Percentiles rank a stretch among this genome's conserved stretches.
Evolutionary conservation across 805 yeast genomes (phyloP).

Genomic region (Pichia exigua): DNA sequence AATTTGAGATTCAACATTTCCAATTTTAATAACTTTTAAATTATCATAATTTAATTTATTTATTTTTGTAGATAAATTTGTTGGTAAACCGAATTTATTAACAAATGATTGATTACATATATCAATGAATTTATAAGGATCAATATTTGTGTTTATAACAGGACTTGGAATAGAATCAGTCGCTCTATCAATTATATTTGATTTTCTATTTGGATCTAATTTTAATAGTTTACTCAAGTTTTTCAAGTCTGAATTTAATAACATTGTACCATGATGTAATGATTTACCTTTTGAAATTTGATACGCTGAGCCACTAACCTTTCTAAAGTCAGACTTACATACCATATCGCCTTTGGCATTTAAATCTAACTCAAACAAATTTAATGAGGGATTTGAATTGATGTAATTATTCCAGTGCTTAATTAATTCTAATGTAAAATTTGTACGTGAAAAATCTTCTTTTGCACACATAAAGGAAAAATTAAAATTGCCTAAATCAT

Average conservation of each 20-base stretch:
- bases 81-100: constrained; percentile 24
- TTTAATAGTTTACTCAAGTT: constrained; percentile 52
- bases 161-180: constrained; percentile 76
- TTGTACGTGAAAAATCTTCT: constrained; percentile 48
- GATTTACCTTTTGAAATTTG: constrained; percentile 75
- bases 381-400: background rate
- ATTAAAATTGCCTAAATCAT: constrained; percentile 83
- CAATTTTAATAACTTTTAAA: constrained; percentile 3
- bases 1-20: constrained; percentile 15
- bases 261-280: constrained; percentile 95
- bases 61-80: constrained; percentile 1
- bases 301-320: constrained; percentile 90
- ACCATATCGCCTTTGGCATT: constrained; percentile 80
- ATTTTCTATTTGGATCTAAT: constrained; percentile 13
- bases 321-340: constrained; percentile 35
- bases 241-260: constrained; percentile 58
- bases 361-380: constrained; percentile 31
- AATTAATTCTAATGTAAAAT: constrained; percentile 33
- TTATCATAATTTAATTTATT: constrained; percentile 12
- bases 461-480: constrained; percentile 70
- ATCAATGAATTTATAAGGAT: constrained; percentile 37
- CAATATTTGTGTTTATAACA: constrained; percentile 58
- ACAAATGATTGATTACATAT: constrained; percentile 36
- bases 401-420: constrained; percentile 16
- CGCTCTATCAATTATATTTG: constrained; percentile 21